Conservation (phyloP, 106 monocot genomes). For the Dioscorea alata region DNA sequence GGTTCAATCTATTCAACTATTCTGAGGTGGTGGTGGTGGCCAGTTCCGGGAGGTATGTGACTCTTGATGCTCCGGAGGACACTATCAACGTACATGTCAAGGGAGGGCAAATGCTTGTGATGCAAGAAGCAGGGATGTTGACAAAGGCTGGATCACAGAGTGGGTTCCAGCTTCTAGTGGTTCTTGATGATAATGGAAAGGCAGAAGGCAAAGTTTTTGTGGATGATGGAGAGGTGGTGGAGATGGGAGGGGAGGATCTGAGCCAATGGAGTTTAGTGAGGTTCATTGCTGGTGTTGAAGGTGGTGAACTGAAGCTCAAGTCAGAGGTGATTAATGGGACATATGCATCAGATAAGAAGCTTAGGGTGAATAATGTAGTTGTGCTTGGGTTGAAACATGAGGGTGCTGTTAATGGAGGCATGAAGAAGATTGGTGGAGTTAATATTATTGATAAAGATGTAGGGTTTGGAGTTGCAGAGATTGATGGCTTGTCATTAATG, state of each 20-base stretch:
- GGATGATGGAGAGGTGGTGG: conserved; percentile 41
- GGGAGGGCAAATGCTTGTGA: conserved; percentile 27
- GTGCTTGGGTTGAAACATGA: conserved; percentile 2
- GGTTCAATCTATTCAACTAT: conserved; percentile 58
- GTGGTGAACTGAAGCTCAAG: conserved; percentile 4
- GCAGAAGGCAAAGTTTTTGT: conserved; percentile 36
- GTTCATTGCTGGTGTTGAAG: conserved; percentile 19
- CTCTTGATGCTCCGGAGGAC: conserved; percentile 45
- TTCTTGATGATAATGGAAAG: conserved; percentile 12
- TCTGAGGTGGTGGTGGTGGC: conserved; percentile 5
- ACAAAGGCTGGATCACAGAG: conserved; percentile 16
- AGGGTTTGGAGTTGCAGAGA: no score
- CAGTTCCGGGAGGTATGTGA: conserved; percentile 18
- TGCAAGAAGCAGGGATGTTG: conserved; percentile 31
- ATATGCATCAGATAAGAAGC: conserved; percentile 10
- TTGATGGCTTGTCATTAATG: no score
- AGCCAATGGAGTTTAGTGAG: conserved; percentile 34
- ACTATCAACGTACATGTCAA: conserved; percentile 41
- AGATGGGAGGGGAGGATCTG: conserved; percentile 29
- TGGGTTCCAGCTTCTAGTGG: conserved; percentile 41
- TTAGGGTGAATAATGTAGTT: conserved; percentile 30
- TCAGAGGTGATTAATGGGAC: conserved; percentile 27
- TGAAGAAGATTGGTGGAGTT: no score
- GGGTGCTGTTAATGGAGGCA: no score
- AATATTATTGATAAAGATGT: no score